A percentile compares a stretch with the other conserved stretches of the same genome.
Evolutionary conservation across 2,329 filamentous ascomycete genomes (phyloP).

Genomic region (Anthostomella pinea): DNA sequence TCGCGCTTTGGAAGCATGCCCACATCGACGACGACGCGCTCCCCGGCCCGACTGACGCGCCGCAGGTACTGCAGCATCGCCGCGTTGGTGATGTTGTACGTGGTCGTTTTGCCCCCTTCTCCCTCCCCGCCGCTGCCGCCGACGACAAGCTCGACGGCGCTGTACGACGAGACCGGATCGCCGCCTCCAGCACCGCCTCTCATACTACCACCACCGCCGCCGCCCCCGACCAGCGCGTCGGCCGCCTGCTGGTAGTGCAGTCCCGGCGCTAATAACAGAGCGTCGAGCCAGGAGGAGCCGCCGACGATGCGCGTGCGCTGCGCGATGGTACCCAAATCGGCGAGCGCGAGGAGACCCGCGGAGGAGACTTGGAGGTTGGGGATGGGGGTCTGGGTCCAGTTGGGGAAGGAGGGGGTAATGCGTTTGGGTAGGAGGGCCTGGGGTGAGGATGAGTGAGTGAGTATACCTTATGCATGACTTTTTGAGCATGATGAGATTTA

Average conservation of each 20-base stretch:
- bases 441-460: slow-evolving; percentile 6
- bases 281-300: slow-evolving; percentile 54
- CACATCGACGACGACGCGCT: slow-evolving; percentile 55
- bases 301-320: slow-evolving; percentile 55
- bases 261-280: slow-evolving; percentile 56
- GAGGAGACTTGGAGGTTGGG: slow-evolving; percentile 46
- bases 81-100: slow-evolving; percentile 43
- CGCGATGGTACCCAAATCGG: slow-evolving; percentile 55
- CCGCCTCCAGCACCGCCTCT: slow-evolving; percentile 36
- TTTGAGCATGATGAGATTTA: background rate
- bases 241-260: slow-evolving; percentile 60
- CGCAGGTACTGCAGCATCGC: slow-evolving; percentile 54
- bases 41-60: slow-evolving; percentile 54
- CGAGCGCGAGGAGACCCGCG: slow-evolving; percentile 56
- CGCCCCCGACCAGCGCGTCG: slow-evolving; percentile 37
- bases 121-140: too few species aligned
- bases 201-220: too few species aligned
- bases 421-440: slow-evolving; percentile 25
- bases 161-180: slow-evolving; percentile 38
- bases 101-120: slow-evolving; percentile 29
- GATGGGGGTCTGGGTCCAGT: slow-evolving; percentile 46
- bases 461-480: background rate
- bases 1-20: slow-evolving; percentile 48
- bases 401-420: slow-evolving; percentile 32
- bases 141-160: slow-evolving; percentile 35